A percentile compares a stretch with the other conserved stretches of the same genome.
phyloP scores from a whole-genome alignment of 129 eudicot genomes.

The Silybum marianum region DNA sequence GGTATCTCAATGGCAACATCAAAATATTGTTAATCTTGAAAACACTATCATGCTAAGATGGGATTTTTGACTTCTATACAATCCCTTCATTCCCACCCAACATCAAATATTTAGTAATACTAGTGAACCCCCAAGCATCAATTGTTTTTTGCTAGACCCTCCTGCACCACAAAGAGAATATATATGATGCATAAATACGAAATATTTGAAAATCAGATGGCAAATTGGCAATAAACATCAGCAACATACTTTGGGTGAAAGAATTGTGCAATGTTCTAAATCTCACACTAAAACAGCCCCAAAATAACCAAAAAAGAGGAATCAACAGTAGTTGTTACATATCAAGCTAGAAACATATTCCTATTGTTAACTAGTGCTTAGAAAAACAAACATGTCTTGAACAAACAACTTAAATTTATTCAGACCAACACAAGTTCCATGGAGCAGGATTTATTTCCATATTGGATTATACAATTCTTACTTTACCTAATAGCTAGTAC shows the following conservation, averaged over 20 bases:
- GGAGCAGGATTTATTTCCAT: not conserved
- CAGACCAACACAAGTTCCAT: not conserved
- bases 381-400: not conserved
- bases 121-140: slow-evolving; percentile 86
- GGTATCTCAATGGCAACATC: too few species aligned
- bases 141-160: slow-evolving; percentile 76
- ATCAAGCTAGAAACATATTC: not conserved
- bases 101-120: slow-evolving; percentile 88
- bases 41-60: too few species aligned
- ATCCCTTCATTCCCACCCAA: slow-evolving; percentile 90
- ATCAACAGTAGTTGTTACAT: too few species aligned
- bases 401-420: too few species aligned
- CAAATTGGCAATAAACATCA: too few species aligned
- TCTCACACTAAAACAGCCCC: too few species aligned
- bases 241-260: too few species aligned
- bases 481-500: not conserved
- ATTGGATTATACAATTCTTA: not conserved
- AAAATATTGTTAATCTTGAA: too few species aligned
- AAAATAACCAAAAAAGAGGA: too few species aligned
- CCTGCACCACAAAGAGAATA: slow-evolving; percentile 56
- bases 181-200: too few species aligned
- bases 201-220: too few species aligned
- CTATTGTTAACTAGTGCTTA: not conserved
- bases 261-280: too few species aligned
- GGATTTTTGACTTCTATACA: slow-evolving; percentile 33